phyloP scores from a whole-genome alignment of 352 stramenopile genomes.

The Phytopythium mirpurense region DNA sequence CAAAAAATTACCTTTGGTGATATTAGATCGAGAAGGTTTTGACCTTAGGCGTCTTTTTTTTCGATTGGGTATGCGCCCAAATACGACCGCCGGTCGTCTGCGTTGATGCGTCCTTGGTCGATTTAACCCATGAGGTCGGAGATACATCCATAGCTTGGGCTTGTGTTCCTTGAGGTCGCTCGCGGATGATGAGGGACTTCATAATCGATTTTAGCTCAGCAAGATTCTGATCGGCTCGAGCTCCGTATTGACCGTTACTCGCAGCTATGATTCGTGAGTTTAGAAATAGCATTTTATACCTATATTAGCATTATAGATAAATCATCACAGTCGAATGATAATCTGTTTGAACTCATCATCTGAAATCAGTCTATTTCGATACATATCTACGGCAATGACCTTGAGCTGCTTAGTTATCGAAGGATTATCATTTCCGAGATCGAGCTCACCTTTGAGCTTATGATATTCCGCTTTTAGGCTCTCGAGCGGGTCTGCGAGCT shows the following conservation, averaged over 20 bases:
- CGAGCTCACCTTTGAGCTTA: slow-evolving; percentile 13
- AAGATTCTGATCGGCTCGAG: too few relatives aligned
- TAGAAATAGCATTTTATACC: too few relatives aligned
- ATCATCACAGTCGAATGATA: slow-evolving; percentile 13
- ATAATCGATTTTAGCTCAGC: not conserved
- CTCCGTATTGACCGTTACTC: too few relatives aligned
- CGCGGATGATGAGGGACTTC: not conserved
- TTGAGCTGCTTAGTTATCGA: slow-evolving; percentile 10
- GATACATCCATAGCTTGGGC: not conserved
- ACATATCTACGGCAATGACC: slow-evolving; percentile 14
- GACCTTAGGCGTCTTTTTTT: not conserved
- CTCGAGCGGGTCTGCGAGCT: slow-evolving; percentile 9
- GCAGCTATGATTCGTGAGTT: too few relatives aligned
- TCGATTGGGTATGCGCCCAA: not conserved
- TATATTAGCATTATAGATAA: too few relatives aligned
- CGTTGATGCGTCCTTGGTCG: not conserved
- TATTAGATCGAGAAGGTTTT: not conserved
- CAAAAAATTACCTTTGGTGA: not conserved
- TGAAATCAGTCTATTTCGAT: slow-evolving; percentile 13
- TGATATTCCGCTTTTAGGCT: slow-evolving; percentile 13
- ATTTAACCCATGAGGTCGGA: not conserved
- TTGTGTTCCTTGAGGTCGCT: not conserved
- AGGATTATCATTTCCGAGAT: slow-evolving; percentile 10
- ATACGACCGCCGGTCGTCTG: not conserved
- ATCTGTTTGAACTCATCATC: slow-evolving; percentile 16